Conservation (phyloP, 345 rosid genomes). For the Aethionema arabicum region DNA sequence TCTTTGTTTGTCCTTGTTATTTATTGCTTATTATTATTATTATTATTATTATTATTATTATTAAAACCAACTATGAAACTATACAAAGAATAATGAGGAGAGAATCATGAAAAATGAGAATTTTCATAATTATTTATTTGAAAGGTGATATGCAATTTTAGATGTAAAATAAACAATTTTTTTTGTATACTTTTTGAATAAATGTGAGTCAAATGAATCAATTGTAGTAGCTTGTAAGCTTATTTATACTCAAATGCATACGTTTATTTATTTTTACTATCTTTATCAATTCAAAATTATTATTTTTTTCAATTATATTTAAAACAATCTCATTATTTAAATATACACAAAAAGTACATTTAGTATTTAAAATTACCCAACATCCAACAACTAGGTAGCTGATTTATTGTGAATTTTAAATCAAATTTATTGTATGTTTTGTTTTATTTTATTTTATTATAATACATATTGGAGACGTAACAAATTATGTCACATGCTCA, state of each 20-base stretch:
- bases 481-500: conserved; percentile 17
- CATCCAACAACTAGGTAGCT: background rate
- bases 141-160: too few species aligned
- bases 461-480: conserved; percentile 4
- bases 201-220: background rate
- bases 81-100: too few species aligned
- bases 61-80: background rate
- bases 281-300: too few species aligned
- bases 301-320: too few species aligned
- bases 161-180: conserved; percentile 1
- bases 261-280: background rate
- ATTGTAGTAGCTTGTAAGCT: conserved; percentile 33
- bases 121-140: too few species aligned
- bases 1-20: too few species aligned
- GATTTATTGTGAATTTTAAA: background rate
- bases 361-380: background rate
- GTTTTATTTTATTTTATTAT: background rate
- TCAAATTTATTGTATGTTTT: background rate
- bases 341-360: too few species aligned
- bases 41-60: too few species aligned
- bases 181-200: conserved; percentile 11
- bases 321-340: too few species aligned
- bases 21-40: background rate
- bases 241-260: conserved; percentile 13
- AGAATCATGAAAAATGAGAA: too few species aligned